Base-by-base conservation (phyloP, 1,139 yeast species). In the Pichia sp. region DNA sequence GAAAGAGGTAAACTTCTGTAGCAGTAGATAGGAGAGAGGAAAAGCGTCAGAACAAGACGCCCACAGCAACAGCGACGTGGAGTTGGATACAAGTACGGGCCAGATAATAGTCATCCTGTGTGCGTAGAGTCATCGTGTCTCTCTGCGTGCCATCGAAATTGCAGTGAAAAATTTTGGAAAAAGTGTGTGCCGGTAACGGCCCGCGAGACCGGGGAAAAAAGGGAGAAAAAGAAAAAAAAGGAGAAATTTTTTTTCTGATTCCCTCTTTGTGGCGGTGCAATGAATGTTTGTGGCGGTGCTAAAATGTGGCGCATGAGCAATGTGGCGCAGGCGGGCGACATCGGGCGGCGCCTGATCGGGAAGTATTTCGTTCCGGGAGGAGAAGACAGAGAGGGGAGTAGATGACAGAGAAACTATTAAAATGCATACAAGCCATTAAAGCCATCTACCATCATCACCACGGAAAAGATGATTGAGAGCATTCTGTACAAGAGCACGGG, bases 401-500 rank as follows among this genome's bases (percentile, higher is more conserved):
- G 30, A 22, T 16, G 13, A n/a, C n/a, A n/a, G n/a, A n/a, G n/a
- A n/a, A n/a, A n/a, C n/a, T n/a, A n/a, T n/a, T n/a, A n/a, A n/a
- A n/a, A n/a, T n/a, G n/a, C n/a, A n/a, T n/a, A n/a, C n/a, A n/a
- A n/a, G n/a, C n/a, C n/a, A n/a, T n/a, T n/a, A n/a, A n/a, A n/a
- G n/a, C n/a, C n/a, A n/a, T n/a, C n/a, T n/a, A n/a, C n/a, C n/a
- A n/a, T n/a, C n/a, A n/a, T n/a, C n/a, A n/a, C n/a, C n/a, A n/a
- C n/a, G n/a, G n/a, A n/a, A n/a, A n/a, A n/a, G n/a, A n/a, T n/a
- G n/a, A n/a, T n/a, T n/a, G 43, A 23, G n/a, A 45, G 41, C 2
- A 48, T 61, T n/a, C 45, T 60, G 12, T 64, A 61, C 44, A 55
- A 63, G 31, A 53, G 58, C 25, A 60, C 60, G 23, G 59, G 58